Conservation (phyloP, 2,329 filamentous ascomycete genomes). For the Aureobasidium uvarum region DNA sequence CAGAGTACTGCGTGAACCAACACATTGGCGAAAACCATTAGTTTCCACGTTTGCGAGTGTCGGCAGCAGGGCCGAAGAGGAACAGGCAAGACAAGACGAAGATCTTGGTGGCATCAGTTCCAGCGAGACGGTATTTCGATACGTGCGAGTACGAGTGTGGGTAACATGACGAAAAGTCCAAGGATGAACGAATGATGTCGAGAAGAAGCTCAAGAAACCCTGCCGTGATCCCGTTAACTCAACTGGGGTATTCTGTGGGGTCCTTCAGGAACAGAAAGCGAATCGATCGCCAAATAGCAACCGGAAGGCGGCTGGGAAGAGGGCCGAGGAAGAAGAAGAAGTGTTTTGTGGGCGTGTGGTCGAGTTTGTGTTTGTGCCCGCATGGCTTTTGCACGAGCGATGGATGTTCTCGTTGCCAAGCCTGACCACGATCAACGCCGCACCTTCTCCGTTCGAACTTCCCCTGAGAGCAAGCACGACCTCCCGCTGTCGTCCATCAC, state of each 20-base stretch:
- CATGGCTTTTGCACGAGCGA: background rate
- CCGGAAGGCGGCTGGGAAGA: conserved; percentile 12
- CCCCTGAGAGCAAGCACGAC: conserved; percentile 16
- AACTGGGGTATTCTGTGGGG: conserved; percentile 9
- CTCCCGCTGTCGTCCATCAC: conserved; percentile 21
- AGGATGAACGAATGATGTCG: conserved; percentile 19
- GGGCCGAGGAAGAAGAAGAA: background rate
- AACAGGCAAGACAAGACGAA: background rate
- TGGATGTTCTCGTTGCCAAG: background rate
- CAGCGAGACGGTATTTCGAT: background rate
- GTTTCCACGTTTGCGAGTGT: background rate
- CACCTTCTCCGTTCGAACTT: conserved; percentile 13
- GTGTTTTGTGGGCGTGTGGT: no score
- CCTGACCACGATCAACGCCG: background rate
- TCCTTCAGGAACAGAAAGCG: conserved; percentile 10
- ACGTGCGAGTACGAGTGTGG: conserved; percentile 18
- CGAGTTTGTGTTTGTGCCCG: conserved; percentile 9
- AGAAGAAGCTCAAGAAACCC: conserved; percentile 11
- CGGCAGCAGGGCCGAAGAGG: conserved; percentile 13
- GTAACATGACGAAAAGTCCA: conserved; percentile 15
- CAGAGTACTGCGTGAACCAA: background rate
- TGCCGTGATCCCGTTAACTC: conserved; percentile 6
- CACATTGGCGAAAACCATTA: background rate
- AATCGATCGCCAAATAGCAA: conserved; percentile 8
- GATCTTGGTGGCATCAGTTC: background rate